These are phyloP conservation scores for Aegilops tauschii DNA, from an alignment of 176 grass and related monocot species.

Conservation along the genomic window DNA sequence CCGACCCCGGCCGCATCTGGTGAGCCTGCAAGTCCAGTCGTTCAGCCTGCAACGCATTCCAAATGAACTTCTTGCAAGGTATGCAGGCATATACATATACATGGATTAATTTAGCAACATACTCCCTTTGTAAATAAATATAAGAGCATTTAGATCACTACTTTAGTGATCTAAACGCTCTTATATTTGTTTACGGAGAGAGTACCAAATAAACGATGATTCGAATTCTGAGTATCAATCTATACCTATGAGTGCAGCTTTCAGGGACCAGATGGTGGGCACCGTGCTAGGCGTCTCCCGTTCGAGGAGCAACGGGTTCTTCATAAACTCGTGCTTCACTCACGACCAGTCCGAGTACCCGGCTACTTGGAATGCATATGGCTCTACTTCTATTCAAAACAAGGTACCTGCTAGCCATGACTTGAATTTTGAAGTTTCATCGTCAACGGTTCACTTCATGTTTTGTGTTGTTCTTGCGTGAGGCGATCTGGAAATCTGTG, in stretches of 20 bases:
- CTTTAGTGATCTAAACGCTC: too few species aligned
- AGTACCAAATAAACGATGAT: background rate
- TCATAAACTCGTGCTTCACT: constrained; percentile 87
- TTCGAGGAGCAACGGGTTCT: constrained; percentile 53
- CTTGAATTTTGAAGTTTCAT: background rate
- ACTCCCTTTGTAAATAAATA: too few species aligned
- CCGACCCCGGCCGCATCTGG: constrained; percentile 57
- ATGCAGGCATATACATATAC: background rate
- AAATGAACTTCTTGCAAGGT: constrained; percentile 80
- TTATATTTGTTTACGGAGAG: too few species aligned
- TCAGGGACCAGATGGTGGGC: constrained; percentile 68
- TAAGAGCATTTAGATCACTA: too few species aligned
- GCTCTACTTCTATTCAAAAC: constrained; percentile 46
- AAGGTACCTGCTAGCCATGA: constrained; percentile 30
- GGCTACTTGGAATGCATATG: constrained; percentile 43
- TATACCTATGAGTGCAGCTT: constrained; percentile 35
- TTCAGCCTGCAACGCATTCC: constrained; percentile 37
- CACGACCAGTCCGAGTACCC: constrained; percentile 63
- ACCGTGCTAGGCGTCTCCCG: constrained; percentile 37
- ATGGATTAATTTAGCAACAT: background rate
- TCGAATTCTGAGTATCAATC: background rate
- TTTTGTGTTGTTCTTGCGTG: background rate
- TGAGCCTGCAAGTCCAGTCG: constrained; percentile 67
- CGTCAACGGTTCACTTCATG: background rate
- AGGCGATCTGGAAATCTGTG: background rate